Conservation (phyloP, 2,329 filamentous ascomycete species). For the Gaeumannomyces tritici region DNA sequence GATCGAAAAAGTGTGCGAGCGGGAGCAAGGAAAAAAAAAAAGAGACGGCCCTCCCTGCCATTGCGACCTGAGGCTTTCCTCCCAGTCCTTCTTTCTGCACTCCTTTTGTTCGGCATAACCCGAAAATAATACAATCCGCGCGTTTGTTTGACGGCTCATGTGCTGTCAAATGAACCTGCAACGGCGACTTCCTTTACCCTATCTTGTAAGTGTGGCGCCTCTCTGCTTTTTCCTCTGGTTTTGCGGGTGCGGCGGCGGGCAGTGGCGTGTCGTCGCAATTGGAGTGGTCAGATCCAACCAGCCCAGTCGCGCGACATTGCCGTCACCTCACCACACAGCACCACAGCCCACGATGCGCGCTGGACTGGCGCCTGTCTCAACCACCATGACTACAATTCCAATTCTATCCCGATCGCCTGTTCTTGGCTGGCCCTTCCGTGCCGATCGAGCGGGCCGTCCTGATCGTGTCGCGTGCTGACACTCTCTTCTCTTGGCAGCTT, state of each 20-base stretch:
- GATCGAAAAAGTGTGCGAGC: neutral
- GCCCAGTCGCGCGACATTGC: neutral
- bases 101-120: conserved; percentile 6
- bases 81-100: conserved; percentile 2
- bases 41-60: neutral
- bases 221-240: neutral
- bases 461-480: neutral
- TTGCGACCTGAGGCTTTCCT: neutral
- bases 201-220: conserved; percentile 44
- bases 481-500: conserved; percentile 25
- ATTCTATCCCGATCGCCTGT: neutral
- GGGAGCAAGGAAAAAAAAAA: conserved; percentile 1
- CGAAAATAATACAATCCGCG: conserved; percentile 37
- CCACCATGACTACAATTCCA: neutral
- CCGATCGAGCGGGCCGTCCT: neutral
- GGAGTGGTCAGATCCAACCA: neutral
- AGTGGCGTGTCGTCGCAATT: conserved; percentile 3
- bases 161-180: conserved; percentile 99
- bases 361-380: neutral
- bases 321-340: neutral
- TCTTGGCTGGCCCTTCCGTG: conserved; percentile 5
- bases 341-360: too few relatives aligned
- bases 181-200: conserved; percentile 47
- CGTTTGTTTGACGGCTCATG: conserved; percentile 80
- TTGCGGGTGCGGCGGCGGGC: neutral